A percentile compares a stretch with the other conserved stretches of the same genome.
Conservation (phyloP, 805 yeast species). For the Candida multigemmis region DNA sequence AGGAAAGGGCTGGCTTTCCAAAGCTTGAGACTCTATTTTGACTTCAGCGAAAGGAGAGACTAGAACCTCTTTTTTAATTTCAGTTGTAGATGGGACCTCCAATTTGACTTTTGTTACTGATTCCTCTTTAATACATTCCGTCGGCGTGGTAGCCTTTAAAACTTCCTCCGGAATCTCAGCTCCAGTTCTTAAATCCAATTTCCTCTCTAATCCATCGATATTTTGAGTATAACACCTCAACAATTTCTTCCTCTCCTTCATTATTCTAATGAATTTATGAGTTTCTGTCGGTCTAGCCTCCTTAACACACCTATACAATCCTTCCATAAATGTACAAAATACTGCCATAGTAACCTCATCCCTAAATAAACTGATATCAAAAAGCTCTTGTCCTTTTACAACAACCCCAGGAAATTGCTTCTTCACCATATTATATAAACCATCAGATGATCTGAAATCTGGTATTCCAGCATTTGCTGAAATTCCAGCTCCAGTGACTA, state of each 20-base stretch:
- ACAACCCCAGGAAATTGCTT: constrained; percentile 49
- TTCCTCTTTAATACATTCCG: too few relatives aligned
- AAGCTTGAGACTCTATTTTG: too few relatives aligned
- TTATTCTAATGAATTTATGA: constrained; percentile 60
- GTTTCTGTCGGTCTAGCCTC: constrained; percentile 76
- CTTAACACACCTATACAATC: constrained; percentile 53
- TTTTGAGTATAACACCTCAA: constrained; percentile 90
- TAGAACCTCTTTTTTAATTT: too few relatives aligned
- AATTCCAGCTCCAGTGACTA: constrained; percentile 93
- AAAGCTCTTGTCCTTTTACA: constrained; percentile 81
- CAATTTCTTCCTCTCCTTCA: constrained; percentile 56
- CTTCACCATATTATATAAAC: constrained; percentile 71
- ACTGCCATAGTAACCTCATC: constrained; percentile 53
- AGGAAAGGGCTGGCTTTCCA: too few relatives aligned
- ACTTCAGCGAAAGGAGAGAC: too few relatives aligned
- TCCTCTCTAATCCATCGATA: constrained; percentile 79
- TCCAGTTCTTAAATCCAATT: constrained; percentile 56
- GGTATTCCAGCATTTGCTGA: constrained; percentile 97
- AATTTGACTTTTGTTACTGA: too few relatives aligned
- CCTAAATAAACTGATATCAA: constrained; percentile 77
- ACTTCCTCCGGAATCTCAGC: constrained; percentile 24
- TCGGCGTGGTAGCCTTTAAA: too few relatives aligned
- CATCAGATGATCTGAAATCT: constrained; percentile 80
- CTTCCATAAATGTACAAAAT: constrained; percentile 89
- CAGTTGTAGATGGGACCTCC: constrained; percentile 9